Evolutionary conservation across 306 rosid species (phyloP).

Genomic region (Quillaja saponaria): DNA sequence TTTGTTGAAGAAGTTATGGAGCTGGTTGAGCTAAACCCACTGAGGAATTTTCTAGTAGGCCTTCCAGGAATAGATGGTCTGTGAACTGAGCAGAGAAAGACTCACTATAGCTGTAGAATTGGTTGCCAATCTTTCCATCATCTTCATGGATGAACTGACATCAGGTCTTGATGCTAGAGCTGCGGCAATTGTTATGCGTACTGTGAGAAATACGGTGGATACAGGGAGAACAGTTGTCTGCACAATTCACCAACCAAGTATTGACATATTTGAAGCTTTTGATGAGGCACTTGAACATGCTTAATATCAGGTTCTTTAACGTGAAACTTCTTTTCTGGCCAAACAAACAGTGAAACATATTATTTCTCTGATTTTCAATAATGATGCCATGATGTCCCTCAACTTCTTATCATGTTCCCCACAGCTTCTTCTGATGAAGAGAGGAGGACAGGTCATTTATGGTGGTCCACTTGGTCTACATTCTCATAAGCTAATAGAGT

Average conservation of each 20-base stretch:
- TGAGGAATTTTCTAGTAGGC: constrained; percentile 53
- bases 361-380: constrained; percentile 11
- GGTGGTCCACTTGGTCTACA: constrained; percentile 53
- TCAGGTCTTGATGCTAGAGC: constrained; percentile 66
- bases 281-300: constrained; percentile 46
- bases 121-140: constrained; percentile 61
- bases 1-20: constrained; percentile 57
- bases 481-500: constrained; percentile 46
- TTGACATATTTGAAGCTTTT: constrained; percentile 57
- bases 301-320: not conserved
- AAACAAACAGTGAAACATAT: not conserved
- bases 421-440: constrained; percentile 56
- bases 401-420: constrained; percentile 10
- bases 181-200: constrained; percentile 58
- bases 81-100: constrained; percentile 58
- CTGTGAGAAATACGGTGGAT: constrained; percentile 53
- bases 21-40: constrained; percentile 45
- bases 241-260: constrained; percentile 69
- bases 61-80: constrained; percentile 54
- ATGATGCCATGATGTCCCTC: not conserved
- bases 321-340: not conserved
- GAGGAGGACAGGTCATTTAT: constrained; percentile 58
- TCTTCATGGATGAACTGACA: constrained; percentile 66
- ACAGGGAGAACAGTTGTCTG: constrained; percentile 59
- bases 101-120: constrained; percentile 57